Evolutionary conservation across 108 stramenopile species (phyloP), one percentile per base, ranked within the genome.

Genomic region (Pseudonitzschia pungens): DNA sequence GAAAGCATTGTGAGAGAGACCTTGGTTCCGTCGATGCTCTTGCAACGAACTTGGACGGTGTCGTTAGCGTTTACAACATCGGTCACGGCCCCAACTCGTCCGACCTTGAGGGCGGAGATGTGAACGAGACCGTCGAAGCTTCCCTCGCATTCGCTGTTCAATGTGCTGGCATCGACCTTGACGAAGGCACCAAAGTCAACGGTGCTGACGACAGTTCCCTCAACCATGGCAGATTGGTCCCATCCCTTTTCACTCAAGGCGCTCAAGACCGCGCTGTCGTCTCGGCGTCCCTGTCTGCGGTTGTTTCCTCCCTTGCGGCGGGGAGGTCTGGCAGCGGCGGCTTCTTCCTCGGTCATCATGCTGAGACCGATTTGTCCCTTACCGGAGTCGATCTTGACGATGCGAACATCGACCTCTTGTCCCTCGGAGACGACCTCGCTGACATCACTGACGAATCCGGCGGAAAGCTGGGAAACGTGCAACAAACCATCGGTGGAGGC

Each of bases 161-260:
- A 68, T 53, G 87, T 72, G 18, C 81, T 78, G 31, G 90, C 82
- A 76, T 96, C 92, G 62, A 97, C 78, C 56, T 94, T 85, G 22
- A 97, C 94, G 81, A 98, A 98, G 27, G 90, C 90, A 36, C 97
- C 97, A 81, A 96, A 98, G 70, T 95, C 94, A 41, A 91, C 85
- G 24, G 89, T 83, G 24, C 90, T 89, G 22, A 92, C 91, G 50
- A 98, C 96, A 57, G 84, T 90, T 75, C 96, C 97, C 54, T 90
- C 90, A 31, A 96, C 87, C 75, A 98, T 88, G 74, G 82, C 82
- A 18, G 63, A 48, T 31, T 74, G 64, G 74, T 96, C 92, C 73
- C 84, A 94, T 78, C 92, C 91, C 71, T 89, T 89, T 65, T 89
- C 90, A 20, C 70, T 76, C 67, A 96, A 79, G 53, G 80, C 77